phyloP scores from a whole-genome alignment of 768 basidiomycete genomes.

The Lenzites betulinus region DNA sequence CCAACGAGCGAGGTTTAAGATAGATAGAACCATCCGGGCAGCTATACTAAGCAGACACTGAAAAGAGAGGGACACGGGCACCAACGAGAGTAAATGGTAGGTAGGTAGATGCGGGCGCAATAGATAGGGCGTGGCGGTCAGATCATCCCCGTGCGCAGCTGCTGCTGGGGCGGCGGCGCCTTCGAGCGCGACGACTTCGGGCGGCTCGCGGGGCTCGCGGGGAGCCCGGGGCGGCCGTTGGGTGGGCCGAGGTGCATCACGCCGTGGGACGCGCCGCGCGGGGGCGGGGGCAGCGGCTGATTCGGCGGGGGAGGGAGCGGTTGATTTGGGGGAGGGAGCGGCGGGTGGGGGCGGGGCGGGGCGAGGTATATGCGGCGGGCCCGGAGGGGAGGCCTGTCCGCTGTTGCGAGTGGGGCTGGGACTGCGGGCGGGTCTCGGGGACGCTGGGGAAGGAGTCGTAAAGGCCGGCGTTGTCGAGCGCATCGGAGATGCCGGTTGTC shows the following conservation, averaged over 20 bases:
- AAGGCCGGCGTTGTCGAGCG: conserved; percentile 54
- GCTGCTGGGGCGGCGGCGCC: conserved; percentile 18
- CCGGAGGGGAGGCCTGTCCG: conserved; percentile 7
- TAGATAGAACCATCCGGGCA: conserved; percentile 13
- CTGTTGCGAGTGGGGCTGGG: background rate
- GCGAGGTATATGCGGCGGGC: conserved; percentile 12
- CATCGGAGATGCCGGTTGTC: conserved; percentile 37
- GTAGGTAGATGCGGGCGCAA: too few relatives aligned
- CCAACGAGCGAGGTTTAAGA: conserved; percentile 19
- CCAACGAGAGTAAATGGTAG: background rate
- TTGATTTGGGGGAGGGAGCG: conserved; percentile 9
- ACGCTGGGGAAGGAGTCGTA: conserved; percentile 77
- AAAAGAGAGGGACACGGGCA: background rate
- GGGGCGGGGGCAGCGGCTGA: conserved; percentile 11
- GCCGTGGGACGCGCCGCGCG: conserved; percentile 8
- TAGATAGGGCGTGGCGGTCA: conserved; percentile 11
- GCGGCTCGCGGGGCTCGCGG: conserved; percentile 14
- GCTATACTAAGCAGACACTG: conserved; percentile 1
- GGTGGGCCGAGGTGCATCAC: background rate
- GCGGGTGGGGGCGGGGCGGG: conserved; percentile 19
- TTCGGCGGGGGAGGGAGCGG: conserved; percentile 15
- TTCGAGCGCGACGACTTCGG: conserved; percentile 16
- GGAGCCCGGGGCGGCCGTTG: conserved; percentile 6
- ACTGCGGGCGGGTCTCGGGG: conserved; percentile 37
- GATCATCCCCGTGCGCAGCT: conserved; percentile 23